Base-by-base conservation (phyloP, 306 rosid species). In the Rosa chinensis region DNA sequence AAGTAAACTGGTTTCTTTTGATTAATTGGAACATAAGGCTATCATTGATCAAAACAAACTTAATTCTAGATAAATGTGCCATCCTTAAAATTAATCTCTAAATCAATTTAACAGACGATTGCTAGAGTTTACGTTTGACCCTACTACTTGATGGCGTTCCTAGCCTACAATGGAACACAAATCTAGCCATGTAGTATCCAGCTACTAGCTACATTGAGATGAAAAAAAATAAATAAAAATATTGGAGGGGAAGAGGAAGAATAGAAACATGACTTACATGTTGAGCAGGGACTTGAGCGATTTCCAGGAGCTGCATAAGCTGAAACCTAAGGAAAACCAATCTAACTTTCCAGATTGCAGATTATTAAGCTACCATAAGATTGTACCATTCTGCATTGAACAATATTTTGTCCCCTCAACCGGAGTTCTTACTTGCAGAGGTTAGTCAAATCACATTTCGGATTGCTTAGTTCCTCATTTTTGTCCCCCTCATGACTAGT, bases 391-490 rank as follows among this genome's bases (percentile, higher is more conserved):
- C n/a, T n/a, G n/a, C n/a, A n/a, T n/a, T n/a, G n/a, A n/a, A n/a
- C n/a, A n/a, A n/a, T n/a, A n/a, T n/a, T n/a, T 25, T 25, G 0
- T 25, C 25, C 0, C 0, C 0, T 25, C 25, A 0, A 0, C 25
- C 25, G 25, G 25, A 25, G 25, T 25, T 25, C 25, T 25, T 25
- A 64, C 89, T 94, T 55, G 87, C 86, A 85, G 97, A 90, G 97
- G 97, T 90, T 76, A 42, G 72, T 77, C 35, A 14, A 63, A 28
- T 35, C 32, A 16, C 14, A 70, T 82, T 49, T 73, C 25, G 21
- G 67, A 35, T 11, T 9, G 62, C 8, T 76, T 25, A 10, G 16
- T 75, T 20, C 75, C 44, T 69, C 62, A 3, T 59, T 79, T 82
- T 16, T 73, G n/a, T 66, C 37, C 37, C 40, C 39, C 58, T 75